Conservation (phyloP, 495 filamentous ascomycete genomes). For the Neurospora sp. region DNA sequence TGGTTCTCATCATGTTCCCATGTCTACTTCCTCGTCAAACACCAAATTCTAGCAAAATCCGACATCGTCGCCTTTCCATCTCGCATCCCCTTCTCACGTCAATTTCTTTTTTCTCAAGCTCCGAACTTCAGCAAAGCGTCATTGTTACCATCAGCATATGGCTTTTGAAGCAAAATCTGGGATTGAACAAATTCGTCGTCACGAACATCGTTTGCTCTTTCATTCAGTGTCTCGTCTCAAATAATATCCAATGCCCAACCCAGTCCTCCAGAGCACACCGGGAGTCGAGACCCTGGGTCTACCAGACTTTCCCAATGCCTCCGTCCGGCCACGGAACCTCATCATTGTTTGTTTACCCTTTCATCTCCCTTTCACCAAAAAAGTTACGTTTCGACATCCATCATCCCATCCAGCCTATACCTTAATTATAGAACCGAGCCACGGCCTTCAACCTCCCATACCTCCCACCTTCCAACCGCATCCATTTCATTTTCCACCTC, state of each 20-base stretch:
- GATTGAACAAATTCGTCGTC: neutral
- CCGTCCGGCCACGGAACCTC: neutral
- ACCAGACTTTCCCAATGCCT: neutral
- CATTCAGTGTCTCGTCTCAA: neutral
- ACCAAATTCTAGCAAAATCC: too few species aligned
- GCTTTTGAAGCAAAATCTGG: neutral
- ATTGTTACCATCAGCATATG: neutral
- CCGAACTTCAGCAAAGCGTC: neutral
- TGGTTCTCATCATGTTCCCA: too few species aligned
- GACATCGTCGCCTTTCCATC: too few species aligned
- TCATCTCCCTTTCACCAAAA: neutral
- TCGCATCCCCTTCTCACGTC: too few species aligned
- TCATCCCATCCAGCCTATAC: neutral
- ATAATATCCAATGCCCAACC: neutral
- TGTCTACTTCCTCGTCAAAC: too few species aligned
- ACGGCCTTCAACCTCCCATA: neutral
- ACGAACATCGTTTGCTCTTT: neutral
- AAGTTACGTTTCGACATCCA: neutral
- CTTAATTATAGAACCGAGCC: neutral
- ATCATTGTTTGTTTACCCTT: neutral
- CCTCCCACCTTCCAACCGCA: neutral
- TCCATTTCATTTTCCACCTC: neutral
- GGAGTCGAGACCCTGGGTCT: neutral
- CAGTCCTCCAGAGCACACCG: neutral
- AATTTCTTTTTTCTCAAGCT: neutral